Evolutionary conservation across 345 rosid genomes (phyloP).

Genomic region (Odontarrhena argentea): DNA sequence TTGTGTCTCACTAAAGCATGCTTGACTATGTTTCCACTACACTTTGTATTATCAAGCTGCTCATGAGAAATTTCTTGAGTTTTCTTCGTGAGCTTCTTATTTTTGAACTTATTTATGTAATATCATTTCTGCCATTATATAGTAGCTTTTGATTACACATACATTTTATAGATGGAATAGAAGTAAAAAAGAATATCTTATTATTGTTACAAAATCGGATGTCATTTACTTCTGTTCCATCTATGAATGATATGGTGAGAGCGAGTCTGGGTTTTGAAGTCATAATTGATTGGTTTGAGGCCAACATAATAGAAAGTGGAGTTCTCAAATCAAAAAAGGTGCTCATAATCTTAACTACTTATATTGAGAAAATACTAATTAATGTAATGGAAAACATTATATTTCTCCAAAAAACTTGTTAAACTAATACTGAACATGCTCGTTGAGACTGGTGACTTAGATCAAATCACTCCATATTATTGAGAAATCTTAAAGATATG

Average conservation of each 20-base stretch:
- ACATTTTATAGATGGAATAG: no score
- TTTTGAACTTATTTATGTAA: no score
- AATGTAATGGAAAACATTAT: neutral
- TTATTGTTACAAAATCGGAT: slow-evolving; percentile 49
- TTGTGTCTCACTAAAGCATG: neutral
- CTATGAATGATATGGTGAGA: slow-evolving; percentile 41
- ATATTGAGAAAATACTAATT: neutral
- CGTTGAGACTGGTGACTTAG: slow-evolving; percentile 46
- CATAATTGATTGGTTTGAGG: slow-evolving; percentile 29
- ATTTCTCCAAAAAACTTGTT: neutral
- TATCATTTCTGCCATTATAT: no score
- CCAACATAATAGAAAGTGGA: slow-evolving; percentile 37
- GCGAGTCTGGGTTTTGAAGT: neutral
- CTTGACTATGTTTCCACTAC: neutral
- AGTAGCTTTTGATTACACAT: no score
- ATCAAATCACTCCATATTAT: slow-evolving; percentile 51
- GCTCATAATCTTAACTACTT: slow-evolving; percentile 5
- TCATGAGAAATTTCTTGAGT: neutral
- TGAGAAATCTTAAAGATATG: slow-evolving; percentile 47
- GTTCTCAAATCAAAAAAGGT: slow-evolving; percentile 53
- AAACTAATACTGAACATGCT: slow-evolving; percentile 43
- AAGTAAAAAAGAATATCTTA: no score
- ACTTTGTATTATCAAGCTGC: neutral
- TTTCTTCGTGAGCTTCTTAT: no score
- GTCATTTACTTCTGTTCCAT: slow-evolving; percentile 46